Conservation (phyloP, 345 rosid genomes). For the Heritiera littoralis region DNA sequence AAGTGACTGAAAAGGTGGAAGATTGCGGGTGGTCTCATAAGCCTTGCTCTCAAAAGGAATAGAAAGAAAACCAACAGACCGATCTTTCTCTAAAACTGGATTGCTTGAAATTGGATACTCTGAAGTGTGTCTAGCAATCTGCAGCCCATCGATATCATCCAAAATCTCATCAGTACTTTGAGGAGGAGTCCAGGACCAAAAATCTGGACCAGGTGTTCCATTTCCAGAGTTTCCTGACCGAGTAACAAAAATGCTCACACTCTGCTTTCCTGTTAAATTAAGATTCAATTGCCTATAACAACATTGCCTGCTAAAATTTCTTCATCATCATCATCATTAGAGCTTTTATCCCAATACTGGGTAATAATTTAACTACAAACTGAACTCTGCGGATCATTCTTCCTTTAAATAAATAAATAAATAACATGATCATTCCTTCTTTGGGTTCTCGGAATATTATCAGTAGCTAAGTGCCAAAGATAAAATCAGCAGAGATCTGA, state of each 20-base stretch:
- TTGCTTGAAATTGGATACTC: conserved; percentile 34
- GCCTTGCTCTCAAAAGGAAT: conserved; percentile 78
- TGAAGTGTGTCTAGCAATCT: conserved; percentile 33
- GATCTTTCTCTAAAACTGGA: conserved; percentile 62
- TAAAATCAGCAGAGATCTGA: neutral
- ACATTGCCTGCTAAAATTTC: neutral
- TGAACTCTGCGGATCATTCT: neutral
- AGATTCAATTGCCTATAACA: neutral
- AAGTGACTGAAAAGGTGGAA: conserved; percentile 76
- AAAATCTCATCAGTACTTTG: conserved; percentile 29
- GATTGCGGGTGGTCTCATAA: conserved; percentile 32
- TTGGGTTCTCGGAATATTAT: neutral
- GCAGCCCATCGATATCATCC: conserved; percentile 25
- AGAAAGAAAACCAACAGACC: conserved; percentile 49
- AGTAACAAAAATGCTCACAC: conserved; percentile 43
- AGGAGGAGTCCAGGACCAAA: conserved; percentile 95
- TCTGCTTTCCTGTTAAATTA: conserved; percentile 40
- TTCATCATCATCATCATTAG: too few relatives aligned
- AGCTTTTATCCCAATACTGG: too few relatives aligned
- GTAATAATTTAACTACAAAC: neutral
- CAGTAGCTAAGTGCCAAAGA: neutral
- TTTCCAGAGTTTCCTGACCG: conserved; percentile 44
- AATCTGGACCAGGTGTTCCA: conserved; percentile 83
- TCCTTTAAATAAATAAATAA: neutral
- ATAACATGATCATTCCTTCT: neutral